phyloP scores from a whole-genome alignment of 805 yeast genomes.

The Candida chauliodis region DNA sequence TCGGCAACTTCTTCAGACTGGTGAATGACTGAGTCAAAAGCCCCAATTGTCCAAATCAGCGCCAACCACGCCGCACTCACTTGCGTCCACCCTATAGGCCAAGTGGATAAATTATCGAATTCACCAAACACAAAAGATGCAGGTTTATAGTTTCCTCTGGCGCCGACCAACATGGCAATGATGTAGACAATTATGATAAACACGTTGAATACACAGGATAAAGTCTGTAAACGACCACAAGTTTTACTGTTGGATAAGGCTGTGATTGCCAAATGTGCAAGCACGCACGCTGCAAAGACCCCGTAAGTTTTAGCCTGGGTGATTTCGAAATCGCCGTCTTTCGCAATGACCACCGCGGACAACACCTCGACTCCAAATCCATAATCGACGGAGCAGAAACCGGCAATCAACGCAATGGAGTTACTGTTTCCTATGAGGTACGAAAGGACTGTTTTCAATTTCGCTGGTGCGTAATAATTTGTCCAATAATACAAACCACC shows the following conservation, averaged over 20 bases:
- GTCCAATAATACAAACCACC: slow-evolving; percentile 38
- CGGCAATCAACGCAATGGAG: slow-evolving; percentile 30
- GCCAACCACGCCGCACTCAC: slow-evolving; percentile 24
- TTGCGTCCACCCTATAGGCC: slow-evolving; percentile 55
- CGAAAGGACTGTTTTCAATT: slow-evolving; percentile 19
- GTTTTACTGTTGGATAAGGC: slow-evolving; percentile 21
- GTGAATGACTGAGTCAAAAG: slow-evolving; percentile 32
- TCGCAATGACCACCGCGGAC: slow-evolving; percentile 24
- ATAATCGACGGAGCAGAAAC: slow-evolving; percentile 26
- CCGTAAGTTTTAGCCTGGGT: slow-evolving; percentile 28
- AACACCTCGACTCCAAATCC: slow-evolving; percentile 28
- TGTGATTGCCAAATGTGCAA: slow-evolving; percentile 20
- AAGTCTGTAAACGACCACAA: slow-evolving; percentile 24
- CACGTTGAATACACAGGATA: slow-evolving; percentile 22
- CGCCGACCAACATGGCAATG: slow-evolving; percentile 30
- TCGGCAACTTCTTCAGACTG: slow-evolving; percentile 28
- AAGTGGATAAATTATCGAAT: slow-evolving; percentile 46
- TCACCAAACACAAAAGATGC: slow-evolving; percentile 55
- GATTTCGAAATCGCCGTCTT: slow-evolving; percentile 25
- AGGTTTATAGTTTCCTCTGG: slow-evolving; percentile 35
- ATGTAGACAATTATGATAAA: slow-evolving; percentile 20
- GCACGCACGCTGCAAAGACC: slow-evolving; percentile 27
- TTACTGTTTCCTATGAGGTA: slow-evolving; percentile 27
- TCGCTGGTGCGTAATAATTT: slow-evolving; percentile 26
- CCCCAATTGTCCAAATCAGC: slow-evolving; percentile 33